Conservation (phyloP, 1,284 basidiomycete genomes). For the Ustilago xerochloae region DNA sequence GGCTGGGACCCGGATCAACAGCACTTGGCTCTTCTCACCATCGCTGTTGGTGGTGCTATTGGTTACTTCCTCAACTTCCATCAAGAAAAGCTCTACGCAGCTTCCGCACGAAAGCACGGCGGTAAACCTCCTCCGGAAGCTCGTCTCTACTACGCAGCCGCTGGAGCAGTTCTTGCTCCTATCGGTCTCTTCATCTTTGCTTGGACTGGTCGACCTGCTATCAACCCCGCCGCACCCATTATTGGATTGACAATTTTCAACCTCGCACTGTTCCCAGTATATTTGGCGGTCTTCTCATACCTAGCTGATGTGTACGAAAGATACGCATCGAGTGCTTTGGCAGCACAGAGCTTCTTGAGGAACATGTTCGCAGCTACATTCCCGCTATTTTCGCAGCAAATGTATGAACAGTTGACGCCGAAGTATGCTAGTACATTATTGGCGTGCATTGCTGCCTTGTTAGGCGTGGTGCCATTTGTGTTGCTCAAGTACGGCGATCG, state of each 20-base stretch:
- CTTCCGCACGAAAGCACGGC: conserved; percentile 46
- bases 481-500: conserved; percentile 57
- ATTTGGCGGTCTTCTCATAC: conserved; percentile 46
- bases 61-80: conserved; percentile 77
- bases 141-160: conserved; percentile 68
- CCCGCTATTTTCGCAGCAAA: conserved; percentile 45
- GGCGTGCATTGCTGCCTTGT: conserved; percentile 48
- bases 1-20: conserved; percentile 52
- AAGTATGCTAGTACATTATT: conserved; percentile 62
- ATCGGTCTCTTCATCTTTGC: conserved; percentile 56
- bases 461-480: conserved; percentile 62
- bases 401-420: conserved; percentile 56
- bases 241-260: conserved; percentile 49
- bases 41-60: conserved; percentile 67
- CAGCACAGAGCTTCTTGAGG: conserved; percentile 56
- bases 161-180: conserved; percentile 51
- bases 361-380: conserved; percentile 55
- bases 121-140: conserved; percentile 70
- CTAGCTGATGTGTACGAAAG: conserved; percentile 59
- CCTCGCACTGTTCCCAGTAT: conserved; percentile 38
- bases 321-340: conserved; percentile 64
- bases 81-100: conserved; percentile 57
- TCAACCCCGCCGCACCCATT: conserved; percentile 48
- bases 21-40: conserved; percentile 48
- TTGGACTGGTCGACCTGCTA: conserved; percentile 41